Base-by-base conservation (phyloP, 495 filamentous ascomycete genomes). In the Aspergillus saccharolyticus region DNA sequence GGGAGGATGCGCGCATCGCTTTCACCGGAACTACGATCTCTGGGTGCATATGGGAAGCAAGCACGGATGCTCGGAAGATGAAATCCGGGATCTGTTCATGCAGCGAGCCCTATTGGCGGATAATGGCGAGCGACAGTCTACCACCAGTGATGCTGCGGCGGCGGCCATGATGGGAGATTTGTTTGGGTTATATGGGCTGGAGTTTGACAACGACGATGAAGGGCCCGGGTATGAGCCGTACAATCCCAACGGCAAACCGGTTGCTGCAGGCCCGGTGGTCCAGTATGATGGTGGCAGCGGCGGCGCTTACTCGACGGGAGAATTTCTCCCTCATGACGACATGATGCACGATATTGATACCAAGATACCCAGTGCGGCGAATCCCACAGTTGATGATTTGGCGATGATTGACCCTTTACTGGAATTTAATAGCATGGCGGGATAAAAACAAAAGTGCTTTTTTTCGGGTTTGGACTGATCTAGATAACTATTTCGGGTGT, bases 1-100 rank as follows among this genome's bases (percentile, higher is more conserved):
- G 18, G 44, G 68, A 3, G 69, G 68, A 0, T 93, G 89, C 60
- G 59, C 69, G 6, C 67, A 79, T 51, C 81, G 78, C 46, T 95
- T 92, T 65, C 71, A 78, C 18, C 80, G 87, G 42, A 79, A 86
- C 48, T 83, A 84, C 55, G 87, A 92, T 60, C 73, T 91, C 0
- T 77, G 82, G 60, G 73, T 80, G 8, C 90, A 95, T 66, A 74
- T 91, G 66, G 70, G 76, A 50, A 70, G 73, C 45, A 76, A 71
- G 44, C 85, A 88, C 55, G 66, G 67, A 7, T 71, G 75, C 54
- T 53, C 66, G 9, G 78, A 82, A 45, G 73, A 78, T 22, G 74
- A 82, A n/a, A 76, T 83, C 43, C 71, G 78, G 15, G 70, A 73
- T 20, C 54, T 78, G n/a, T 77, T 78, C 56, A 68, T 71, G 61